These are phyloP conservation scores for Triglochin maritima DNA, from an alignment of 106 monocot genomes.

Conservation along the genomic window DNA sequence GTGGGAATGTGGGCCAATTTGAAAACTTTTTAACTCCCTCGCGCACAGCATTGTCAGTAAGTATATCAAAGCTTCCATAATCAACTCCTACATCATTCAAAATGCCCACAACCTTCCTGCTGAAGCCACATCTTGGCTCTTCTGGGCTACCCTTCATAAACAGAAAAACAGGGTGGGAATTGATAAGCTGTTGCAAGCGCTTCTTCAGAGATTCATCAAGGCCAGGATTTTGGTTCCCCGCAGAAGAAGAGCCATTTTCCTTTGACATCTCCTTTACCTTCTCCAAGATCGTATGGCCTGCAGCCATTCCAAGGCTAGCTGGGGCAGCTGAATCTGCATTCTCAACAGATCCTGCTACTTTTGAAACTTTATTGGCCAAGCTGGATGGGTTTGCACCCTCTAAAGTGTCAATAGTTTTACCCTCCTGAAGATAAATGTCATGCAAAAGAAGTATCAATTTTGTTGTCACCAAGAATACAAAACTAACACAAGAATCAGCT, in stretches of 20 bases:
- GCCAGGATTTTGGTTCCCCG: conserved; percentile 5
- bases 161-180: conserved; percentile 60
- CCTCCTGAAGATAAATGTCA: conserved; percentile 34
- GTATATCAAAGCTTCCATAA: conserved; percentile 86
- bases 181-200: conserved; percentile 47
- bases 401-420: conserved; percentile 68
- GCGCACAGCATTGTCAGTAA: conserved; percentile 69
- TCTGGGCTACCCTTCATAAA: conserved; percentile 97
- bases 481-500: neutral
- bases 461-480: neutral
- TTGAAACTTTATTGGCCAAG: conserved; percentile 84
- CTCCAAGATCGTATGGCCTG: conserved; percentile 61
- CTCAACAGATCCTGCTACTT: conserved; percentile 46
- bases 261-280: conserved; percentile 50
- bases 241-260: conserved; percentile 26
- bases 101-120: conserved; percentile 65
- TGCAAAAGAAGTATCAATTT: neutral
- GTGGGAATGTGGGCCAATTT: conserved; percentile 92
- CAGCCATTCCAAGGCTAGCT: conserved; percentile 83
- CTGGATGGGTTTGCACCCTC: conserved; percentile 83
- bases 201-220: conserved; percentile 28
- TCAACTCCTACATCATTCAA: conserved; percentile 63
- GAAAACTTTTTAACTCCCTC: conserved; percentile 81
- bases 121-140: conserved; percentile 76
- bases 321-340: conserved; percentile 58